Evolutionary conservation across 345 rosid genomes (phyloP), one percentile per base, ranked within the genome.

Genomic region (Aegle marmelos): DNA sequence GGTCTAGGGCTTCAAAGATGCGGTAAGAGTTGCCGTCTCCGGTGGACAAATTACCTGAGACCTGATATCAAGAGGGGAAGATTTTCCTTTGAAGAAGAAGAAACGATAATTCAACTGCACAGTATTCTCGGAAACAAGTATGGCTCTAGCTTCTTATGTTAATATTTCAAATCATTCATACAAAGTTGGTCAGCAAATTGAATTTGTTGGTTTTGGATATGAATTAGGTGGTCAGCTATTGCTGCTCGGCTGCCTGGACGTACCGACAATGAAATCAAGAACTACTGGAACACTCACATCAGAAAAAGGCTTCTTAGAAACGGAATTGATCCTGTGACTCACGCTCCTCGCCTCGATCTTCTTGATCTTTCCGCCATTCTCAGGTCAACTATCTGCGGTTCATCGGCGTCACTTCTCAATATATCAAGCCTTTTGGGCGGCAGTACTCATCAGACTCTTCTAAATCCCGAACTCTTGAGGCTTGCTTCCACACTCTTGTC

Each of bases 241-340:
- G 99, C 98, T 28, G 95, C 91, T 84, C 94, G 97, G n/a, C 85
- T 96, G 83, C 99, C 98, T 0, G 99, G 99, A 74, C 89, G 99
- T 79, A 94, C 98, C 1, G 99, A 96, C 73, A 96, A 96, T 45
- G 98, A 96, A 83, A 92, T 96, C 74, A 96, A 96, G 86, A 96
- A 96, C 74, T 90, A 88, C 73, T 96, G 99, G 99, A 94, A 96
- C 87, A 96, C 99, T 31, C 97, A 89, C 60, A 91, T 94, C 39
- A 86, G 97, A 25, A 96, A 92, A 81, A 87, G 97, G 86, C 97
- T 96, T 17, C 88, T 92, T 5, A 82, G 91, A 59, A 91, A 87
- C 76, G 99, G 98, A 30, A 96, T 96, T 30, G 98, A 96, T 72
- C 98, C 99, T 6, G 97, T 96, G 3, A 96, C 99, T 61, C 99